phyloP scores from a whole-genome alignment of 805 yeast species.

The Debaryomyces castellii region DNA sequence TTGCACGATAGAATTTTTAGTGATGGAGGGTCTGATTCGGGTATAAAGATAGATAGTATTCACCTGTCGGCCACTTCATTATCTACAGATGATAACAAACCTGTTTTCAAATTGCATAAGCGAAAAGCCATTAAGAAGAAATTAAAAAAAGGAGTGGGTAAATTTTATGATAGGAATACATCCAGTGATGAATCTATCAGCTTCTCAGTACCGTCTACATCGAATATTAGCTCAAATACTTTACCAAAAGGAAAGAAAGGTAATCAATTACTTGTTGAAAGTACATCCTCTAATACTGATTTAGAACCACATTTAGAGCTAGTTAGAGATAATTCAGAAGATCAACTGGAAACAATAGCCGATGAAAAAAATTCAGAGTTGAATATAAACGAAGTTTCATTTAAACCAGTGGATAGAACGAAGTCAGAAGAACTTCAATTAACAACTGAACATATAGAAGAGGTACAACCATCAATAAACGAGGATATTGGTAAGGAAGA shows the following conservation, averaged over 20 bases:
- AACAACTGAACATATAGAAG: slow-evolving; percentile 3
- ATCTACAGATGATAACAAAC: not conserved
- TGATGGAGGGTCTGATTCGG: slow-evolving; percentile 10
- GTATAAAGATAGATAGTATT: slow-evolving; percentile 3
- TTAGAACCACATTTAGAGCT: not conserved
- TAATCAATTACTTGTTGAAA: not conserved
- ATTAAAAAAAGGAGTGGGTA: not conserved
- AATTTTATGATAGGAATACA: not conserved
- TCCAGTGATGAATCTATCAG: not conserved
- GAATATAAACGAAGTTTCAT: not conserved
- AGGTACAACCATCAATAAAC: not conserved
- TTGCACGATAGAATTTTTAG: slow-evolving; percentile 35
- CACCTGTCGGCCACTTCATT: slow-evolving; percentile 8
- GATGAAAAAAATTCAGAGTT: not conserved
- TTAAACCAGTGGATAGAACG: not conserved
- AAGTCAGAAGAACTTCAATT: not conserved
- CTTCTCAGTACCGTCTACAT: not conserved
- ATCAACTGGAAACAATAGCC: not conserved
- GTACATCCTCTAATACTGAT: not conserved
- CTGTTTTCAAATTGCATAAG: not conserved
- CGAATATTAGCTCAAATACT: not conserved
- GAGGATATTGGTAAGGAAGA: slow-evolving; percentile 7
- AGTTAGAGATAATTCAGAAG: not conserved
- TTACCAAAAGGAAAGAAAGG: not conserved
- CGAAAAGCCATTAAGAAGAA: not conserved